A percentile compares a stretch with the other conserved stretches of the same genome.
phyloP scores from a whole-genome alignment of 495 filamentous ascomycete species.

The Lophiotrema nucula region DNA sequence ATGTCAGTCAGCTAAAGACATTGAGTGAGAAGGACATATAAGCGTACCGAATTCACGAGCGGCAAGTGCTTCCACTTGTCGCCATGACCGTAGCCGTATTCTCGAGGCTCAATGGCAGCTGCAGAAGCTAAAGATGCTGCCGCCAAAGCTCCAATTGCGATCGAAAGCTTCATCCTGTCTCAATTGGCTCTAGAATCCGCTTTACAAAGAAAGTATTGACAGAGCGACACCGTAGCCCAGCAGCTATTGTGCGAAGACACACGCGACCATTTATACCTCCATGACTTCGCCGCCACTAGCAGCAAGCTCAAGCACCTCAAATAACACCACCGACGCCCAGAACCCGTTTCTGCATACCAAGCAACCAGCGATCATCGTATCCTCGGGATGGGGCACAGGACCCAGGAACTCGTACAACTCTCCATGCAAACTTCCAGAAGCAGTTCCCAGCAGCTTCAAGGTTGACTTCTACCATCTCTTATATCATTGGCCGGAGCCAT shows the following conservation, averaged over 20 bases:
- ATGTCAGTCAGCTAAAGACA: conserved; percentile 4
- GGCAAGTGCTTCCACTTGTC: conserved; percentile 16
- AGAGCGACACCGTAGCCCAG: background rate
- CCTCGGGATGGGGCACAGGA: background rate
- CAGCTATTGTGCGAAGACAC: background rate
- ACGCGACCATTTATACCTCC: conserved; percentile 1
- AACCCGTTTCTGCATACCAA: background rate
- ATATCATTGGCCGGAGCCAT: background rate
- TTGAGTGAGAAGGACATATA: background rate
- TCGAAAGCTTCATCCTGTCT: background rate
- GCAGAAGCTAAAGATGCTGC: conserved; percentile 1
- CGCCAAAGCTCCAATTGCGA: conserved; percentile 13
- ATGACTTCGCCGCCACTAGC: background rate
- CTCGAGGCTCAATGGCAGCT: conserved; percentile 1
- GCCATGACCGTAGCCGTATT: background rate
- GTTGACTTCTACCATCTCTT: background rate
- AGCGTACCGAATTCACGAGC: conserved; percentile 14
- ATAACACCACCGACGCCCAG: background rate
- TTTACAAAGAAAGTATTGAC: background rate
- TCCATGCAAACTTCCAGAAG: background rate
- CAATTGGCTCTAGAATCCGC: background rate
- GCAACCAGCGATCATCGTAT: background rate
- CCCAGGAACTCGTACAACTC: background rate
- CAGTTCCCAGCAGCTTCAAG: background rate
- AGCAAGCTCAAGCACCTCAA: background rate